Base-by-base conservation (phyloP, 192 early-diverging fungal genomes). In the Fimicolochytrium jonesii region DNA sequence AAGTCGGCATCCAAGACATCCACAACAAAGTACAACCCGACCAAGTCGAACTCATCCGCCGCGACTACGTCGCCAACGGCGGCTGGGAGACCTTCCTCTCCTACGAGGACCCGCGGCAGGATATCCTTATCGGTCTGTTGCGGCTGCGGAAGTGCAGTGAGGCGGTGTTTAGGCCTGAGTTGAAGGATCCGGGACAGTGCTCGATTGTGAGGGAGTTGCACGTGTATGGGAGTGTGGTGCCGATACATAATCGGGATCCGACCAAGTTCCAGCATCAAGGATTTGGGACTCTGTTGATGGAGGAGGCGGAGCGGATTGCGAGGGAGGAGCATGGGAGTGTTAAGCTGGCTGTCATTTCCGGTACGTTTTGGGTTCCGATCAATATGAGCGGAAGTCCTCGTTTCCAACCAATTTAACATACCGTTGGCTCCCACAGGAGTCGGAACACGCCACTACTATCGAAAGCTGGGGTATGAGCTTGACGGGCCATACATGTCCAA, bases 81-180 rank as follows among this genome's bases (percentile, higher is more conserved):
- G 95, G 97, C 4, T 99, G 97, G 97, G 97, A 99, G 78, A 99
- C 97, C 9, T 99, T 99, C 60, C 73, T 99, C 51, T 88, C 93
- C 30, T 99, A 98, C 69, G 97, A 99, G 74, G 97, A 99, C 72
- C 94, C 97, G 2, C 81, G 88, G 25, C 86, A 92, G 53, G 97
- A 99, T 59, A 98, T 99, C 64, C 75, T 99, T 41, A 93, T 99
- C 55, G 95, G 95, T 13, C 77, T 99, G 46, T 49, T 99, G 56
- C 82, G 97, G 52, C 73, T 99, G 68, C 84, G 97, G 56, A 99
- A 98, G 75, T 99, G 97, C 66, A 88, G 87, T 33, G 78, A 83
- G 10, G 81, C 88, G 26, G 80, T 89, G 4, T 98, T 97, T 81
- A 76, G 97, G 0, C 93, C 93, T 4, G 97, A 99, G 74, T 78